Evolutionary conservation across 441 rosid species (phyloP), one percentile per base, ranked within the genome.

Genomic region (Pelargonium myrrhifolium): DNA sequence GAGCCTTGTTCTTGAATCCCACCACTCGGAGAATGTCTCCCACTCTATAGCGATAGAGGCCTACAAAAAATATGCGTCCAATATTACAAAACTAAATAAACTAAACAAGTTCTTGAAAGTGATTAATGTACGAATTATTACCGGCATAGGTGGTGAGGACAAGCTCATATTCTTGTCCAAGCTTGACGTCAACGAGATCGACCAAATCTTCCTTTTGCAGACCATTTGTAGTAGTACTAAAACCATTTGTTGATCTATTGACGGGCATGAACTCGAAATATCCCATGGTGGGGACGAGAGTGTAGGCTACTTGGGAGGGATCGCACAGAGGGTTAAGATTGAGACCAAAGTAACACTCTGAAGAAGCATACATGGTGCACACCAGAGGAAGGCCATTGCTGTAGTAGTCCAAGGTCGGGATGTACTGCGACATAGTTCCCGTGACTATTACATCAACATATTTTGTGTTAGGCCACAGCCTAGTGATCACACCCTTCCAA

Each of bases 391-490:
- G 76, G 12, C 80, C 82, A 72, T 80, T 77, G 80, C 90, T 84
- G 5, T 84, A 87, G 47, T 77, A 83, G 66, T 87, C 90, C 5
- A 87, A 82, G 11, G 82, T 86, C 8, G 87, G 90, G 63, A 87
- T 85, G 65, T 87, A 87, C 64, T 87, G 93, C 28, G 93, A 84
- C 93, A 87, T 87, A 24, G 93, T 81, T 14, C 93, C 93, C 0
- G 93, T 87, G 65, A 86, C 90, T 40, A 87, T 84, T 35, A 85
- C 90, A 76, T 87, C 93, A 9, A 87, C 64, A 64, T 81, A 84
- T 67, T 62, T 80, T 1, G 81, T 75, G 61, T 80, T 82, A 4
- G 84, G 84, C 88, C 87, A 81, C 7, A 81, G 62, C 74, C 81
- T 72, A 17, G 79, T 78, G 62, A 84, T 76, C 21, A 85, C 81